A percentile compares a stretch with the other conserved stretches of the same genome.
phyloP scores from a whole-genome alignment of 2,329 filamentous ascomycete species.

The Hypoxylon sp. region DNA sequence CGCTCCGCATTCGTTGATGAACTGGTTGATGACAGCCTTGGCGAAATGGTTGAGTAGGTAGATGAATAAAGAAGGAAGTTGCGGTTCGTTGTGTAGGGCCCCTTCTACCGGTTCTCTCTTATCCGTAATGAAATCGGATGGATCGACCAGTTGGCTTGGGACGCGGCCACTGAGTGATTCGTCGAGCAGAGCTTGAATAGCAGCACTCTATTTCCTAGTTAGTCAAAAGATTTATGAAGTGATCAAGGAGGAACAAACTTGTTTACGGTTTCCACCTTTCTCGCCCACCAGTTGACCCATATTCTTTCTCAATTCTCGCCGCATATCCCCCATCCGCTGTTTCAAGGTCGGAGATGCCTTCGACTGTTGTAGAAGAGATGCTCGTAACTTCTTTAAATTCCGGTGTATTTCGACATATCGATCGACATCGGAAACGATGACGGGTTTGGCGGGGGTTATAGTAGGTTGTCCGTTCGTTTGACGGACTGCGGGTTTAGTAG shows the following conservation, averaged over 20 bases:
- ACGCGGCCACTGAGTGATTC: slow-evolving; percentile 66
- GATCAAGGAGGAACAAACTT: slow-evolving; percentile 58
- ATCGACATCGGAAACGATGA: slow-evolving; percentile 49
- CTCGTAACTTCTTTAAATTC: slow-evolving; percentile 71
- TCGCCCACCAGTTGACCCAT: slow-evolving; percentile 80
- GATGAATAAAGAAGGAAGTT: slow-evolving; percentile 74
- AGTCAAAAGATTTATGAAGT: slow-evolving; percentile 6
- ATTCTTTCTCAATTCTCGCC: slow-evolving; percentile 77
- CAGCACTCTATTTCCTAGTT: slow-evolving; percentile 55
- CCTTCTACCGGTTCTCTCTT: slow-evolving; percentile 62
- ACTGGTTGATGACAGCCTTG: slow-evolving; percentile 79
- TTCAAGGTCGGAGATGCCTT: slow-evolving; percentile 72
- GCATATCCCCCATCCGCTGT: slow-evolving; percentile 76
- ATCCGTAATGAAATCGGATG: slow-evolving; percentile 66
- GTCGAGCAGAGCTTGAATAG: slow-evolving; percentile 66
- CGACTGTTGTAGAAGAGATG: slow-evolving; percentile 63
- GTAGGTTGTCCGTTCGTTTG: slow-evolving; percentile 40
- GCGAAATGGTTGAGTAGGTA: slow-evolving; percentile 83
- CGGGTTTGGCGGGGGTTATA: slow-evolving; percentile 36
- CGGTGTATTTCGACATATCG: slow-evolving; percentile 72
- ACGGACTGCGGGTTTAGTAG: slow-evolving; percentile 25
- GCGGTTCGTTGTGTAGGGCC: slow-evolving; percentile 64
- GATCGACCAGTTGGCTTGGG: slow-evolving; percentile 67
- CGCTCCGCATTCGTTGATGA: slow-evolving; percentile 74
- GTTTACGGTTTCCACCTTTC: slow-evolving; percentile 70